Base-by-base conservation (phyloP, 1,284 basidiomycete species). In the Exobasidium cylindrosporum region DNA sequence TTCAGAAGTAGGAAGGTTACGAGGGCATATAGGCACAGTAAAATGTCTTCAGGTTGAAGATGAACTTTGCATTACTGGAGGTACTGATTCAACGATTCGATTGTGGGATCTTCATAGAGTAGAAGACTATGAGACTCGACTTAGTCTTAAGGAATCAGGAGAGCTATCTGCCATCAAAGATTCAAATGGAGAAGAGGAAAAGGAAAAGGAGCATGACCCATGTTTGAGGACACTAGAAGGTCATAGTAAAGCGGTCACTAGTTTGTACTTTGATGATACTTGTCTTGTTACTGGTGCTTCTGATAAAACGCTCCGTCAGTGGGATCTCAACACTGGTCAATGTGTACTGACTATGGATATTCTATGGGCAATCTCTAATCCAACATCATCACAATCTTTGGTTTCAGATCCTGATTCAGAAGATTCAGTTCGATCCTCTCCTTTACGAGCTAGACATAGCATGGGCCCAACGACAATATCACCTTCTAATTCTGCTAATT, bases 331-430 rank as follows among this genome's bases (percentile, higher is more conserved):
- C 44, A 97, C 95, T 0, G 95, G 95, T 3, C 95, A 98, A 60
- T 97, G 95, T 80, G 89, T 98, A 55, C 88, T 97, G 83, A 96
- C 95, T 11, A 99, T 99, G 96, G 96, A 99, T 82, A 96, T 99
- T 65, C 86, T 99, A 21, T 99, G 96, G 96, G 95, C 95, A 2
- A 97, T 98, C 72, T 92, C 92, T 17, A 95, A 98, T 82, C 88
- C 92, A 1, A 85, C 88, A 7, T 81, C 84, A n/a, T 79, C 84
- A 72, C 85, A 66, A 80, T 59, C 77, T 83, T 62, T 75, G 7
- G 76, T 77, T 21, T 54, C 58, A 6, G 58, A 60, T 54, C 31
- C 53, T 1, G 35, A 23, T 14, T 14, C 43, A 31, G 53, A 52
- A 44, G 31, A 53, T 2, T 21, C 40, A 11, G 11, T 31, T 44